Evolutionary conservation across 345 rosid genomes (phyloP).

Genomic region (Firmiana major): DNA sequence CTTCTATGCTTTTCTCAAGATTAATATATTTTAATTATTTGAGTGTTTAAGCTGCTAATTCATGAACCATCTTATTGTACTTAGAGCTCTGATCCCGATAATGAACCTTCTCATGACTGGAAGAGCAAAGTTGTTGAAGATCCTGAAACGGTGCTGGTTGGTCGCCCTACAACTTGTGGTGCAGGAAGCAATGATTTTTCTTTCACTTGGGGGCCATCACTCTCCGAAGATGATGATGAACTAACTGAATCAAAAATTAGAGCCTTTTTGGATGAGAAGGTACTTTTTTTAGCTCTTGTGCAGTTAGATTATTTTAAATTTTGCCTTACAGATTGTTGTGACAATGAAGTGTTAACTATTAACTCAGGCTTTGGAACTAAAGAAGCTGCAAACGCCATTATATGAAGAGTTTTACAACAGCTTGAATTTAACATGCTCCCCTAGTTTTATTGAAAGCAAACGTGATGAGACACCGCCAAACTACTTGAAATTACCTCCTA

Average conservation of each 20-base stretch:
- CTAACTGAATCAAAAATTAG: conserved; percentile 80
- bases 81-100: conserved; percentile 50
- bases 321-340: conserved; percentile 5
- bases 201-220: conserved; percentile 39
- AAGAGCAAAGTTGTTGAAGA: conserved; percentile 41
- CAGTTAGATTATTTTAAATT: neutral
- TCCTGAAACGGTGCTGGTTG: conserved; percentile 27
- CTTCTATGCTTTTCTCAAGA: conserved; percentile 4
- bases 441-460: conserved; percentile 39
- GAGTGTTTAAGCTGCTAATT: neutral
- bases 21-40: neutral
- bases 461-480: conserved; percentile 54
- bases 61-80: conserved; percentile 9
- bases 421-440: conserved; percentile 49
- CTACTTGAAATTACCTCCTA: conserved; percentile 83
- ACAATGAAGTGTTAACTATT: conserved; percentile 15
- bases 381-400: conserved; percentile 83
- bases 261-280: conserved; percentile 83
- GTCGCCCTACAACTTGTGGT: conserved; percentile 9
- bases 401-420: conserved; percentile 87
- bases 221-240: conserved; percentile 79
- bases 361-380: conserved; percentile 68
- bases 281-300: conserved; percentile 15
- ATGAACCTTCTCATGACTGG: conserved; percentile 47
- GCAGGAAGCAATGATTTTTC: conserved; percentile 22